Evolutionary conservation across 1,284 basidiomycete genomes (phyloP), one percentile per base, ranked within the genome.

Genomic region (Irpex sp.): DNA sequence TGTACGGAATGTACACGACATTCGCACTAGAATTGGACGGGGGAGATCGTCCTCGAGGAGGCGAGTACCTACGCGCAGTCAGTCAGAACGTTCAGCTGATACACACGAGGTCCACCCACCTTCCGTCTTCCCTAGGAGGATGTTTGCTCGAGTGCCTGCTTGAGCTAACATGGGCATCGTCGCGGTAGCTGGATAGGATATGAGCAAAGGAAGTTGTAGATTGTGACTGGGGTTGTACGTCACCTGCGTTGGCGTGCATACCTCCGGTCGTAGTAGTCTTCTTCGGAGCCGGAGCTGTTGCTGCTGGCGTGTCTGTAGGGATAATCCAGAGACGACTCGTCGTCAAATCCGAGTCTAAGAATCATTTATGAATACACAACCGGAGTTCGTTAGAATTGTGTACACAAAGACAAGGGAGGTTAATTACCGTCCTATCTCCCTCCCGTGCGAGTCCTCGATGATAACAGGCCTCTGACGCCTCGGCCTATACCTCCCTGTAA

Each of bases 401-500:
- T 34, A 5, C 21, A 34, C 31, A 34, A 34, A 34, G 31, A 6
- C 0, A 34, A 34, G 31, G 1, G 31, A 34, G 31, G 1, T 9
- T 8, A 5, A 51, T 57, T 11, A 73, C 74, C 74, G 65, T 63
- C 72, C 74, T 19, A 75, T 70, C 58, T 75, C 74, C 9, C 68
- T 65, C 1, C 73, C 74, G 56, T 68, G 66, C 51, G 72, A 68
- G 61, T 75, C 74, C 51, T 75, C 68, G 38, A 75, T 70, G 17
- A 75, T 74, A 48, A 75, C 71, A 0, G 74, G 74, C 19, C 71
- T 70, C 3, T 66, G 66, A 8, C 63, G 68, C 15, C 58, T 68
- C 1, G 74, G 74, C 17, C 57, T 65, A 59, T 75, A 75, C 5
- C 66, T 68, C 13, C 74, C 74, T 38, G 71, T 74, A 67, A 69